Evolutionary conservation across 768 basidiomycete species (phyloP), one percentile per base, ranked within the genome.

Genomic region (Pulveroboletus ravenelii): DNA sequence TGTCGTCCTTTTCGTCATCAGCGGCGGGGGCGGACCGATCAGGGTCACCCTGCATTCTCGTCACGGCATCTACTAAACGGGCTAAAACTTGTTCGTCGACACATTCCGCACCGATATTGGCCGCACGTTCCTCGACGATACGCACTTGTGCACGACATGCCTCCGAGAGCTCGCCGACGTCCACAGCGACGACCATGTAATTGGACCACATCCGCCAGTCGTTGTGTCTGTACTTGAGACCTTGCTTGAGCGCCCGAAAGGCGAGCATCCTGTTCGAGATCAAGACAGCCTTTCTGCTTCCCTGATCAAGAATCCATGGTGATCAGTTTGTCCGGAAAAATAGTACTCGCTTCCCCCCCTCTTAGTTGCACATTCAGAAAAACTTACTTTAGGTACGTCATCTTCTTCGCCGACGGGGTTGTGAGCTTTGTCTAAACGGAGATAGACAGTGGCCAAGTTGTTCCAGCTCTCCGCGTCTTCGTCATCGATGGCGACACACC

Each of bases 121-220:
- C 63, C 25, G 57, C 60, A 10, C 70, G 54, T 48, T 70, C 69
- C 57, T 94, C 90, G 34, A 97, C 80, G 50, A 97, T 76, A 3
- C 93, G 84, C 0, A 78, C 77, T 18, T 92, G 75, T 0, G 94
- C 95, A 35, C 90, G 84, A 51, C 82, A 85, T 1, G 92, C 85
- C 63, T 99, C 95, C 1, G 81, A 75, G 43, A 97, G 77, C 64
- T 98, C 93, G 7, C 94, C 95, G 17, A 97, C 88, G 57, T 97
- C 93, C 68, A 96, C 76, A 4, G 90, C 79, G 25, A 98, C 85
- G 62, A 96, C 75, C 86, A 91, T 93, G 74, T 93, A 98, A 74
- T 99, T 99, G 53, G 78, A 78, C 96, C 96, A 99, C 89, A 99
- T 94, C 17, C 92, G 81, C 94, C 95, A 98, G 62, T 93, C 94